phyloP scores from a whole-genome alignment of 2,329 filamentous ascomycete species.

The Xylogone sp. region DNA sequence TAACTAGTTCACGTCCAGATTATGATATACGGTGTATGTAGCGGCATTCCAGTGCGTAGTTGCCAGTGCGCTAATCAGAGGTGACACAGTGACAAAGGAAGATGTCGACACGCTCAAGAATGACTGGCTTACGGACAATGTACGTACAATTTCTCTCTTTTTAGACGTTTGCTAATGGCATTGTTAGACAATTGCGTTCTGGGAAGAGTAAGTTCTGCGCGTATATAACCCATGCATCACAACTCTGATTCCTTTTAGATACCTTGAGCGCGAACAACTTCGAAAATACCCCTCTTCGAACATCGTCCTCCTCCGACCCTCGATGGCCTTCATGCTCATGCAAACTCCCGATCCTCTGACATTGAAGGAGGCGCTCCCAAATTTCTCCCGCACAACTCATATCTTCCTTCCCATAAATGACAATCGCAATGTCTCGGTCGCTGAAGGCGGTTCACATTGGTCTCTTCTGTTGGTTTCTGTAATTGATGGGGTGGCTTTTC shows the following conservation, averaged over 20 bases:
- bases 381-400: slow-evolving; percentile 79
- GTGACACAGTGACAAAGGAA: slow-evolving; percentile 69
- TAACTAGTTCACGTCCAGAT: slow-evolving; percentile 39
- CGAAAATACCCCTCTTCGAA: slow-evolving; percentile 74
- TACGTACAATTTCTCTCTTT: slow-evolving; percentile 38
- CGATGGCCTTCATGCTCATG: slow-evolving; percentile 89
- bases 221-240: slow-evolving; percentile 6
- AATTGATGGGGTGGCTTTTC: slow-evolving; percentile 87
- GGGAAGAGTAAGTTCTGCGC: slow-evolving; percentile 73
- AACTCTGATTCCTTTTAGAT: slow-evolving; percentile 41
- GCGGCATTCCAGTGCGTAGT: slow-evolving; percentile 11
- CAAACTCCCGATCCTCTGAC: slow-evolving; percentile 58
- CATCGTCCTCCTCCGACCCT: slow-evolving; percentile 86
- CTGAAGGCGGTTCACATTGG: slow-evolving; percentile 95
- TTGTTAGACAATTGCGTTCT: slow-evolving; percentile 83
- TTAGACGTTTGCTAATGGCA: slow-evolving; percentile 20
- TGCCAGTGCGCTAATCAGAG: slow-evolving; percentile 15
- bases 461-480: slow-evolving; percentile 85
- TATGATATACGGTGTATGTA: slow-evolving; percentile 59
- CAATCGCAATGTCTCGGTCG: slow-evolving; percentile 66
- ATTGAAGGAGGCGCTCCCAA: slow-evolving; percentile 67
- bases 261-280: slow-evolving; percentile 86
- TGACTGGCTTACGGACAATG: slow-evolving; percentile 97
- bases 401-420: slow-evolving; percentile 97
- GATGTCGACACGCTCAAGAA: slow-evolving; percentile 84